These are phyloP conservation scores for Vicia villosa DNA, from an alignment of 306 rosid genomes.

Conservation along the genomic window DNA sequence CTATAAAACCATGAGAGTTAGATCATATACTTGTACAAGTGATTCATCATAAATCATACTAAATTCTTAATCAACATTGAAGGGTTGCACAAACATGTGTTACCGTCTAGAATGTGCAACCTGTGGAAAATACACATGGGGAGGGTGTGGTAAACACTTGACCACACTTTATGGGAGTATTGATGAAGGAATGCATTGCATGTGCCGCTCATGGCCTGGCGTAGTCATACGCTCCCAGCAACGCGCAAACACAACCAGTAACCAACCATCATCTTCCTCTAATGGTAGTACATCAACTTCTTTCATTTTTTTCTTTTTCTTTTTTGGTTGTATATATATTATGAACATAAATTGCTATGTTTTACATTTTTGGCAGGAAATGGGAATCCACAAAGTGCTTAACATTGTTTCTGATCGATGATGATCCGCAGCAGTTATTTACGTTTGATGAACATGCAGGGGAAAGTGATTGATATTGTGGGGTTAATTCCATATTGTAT, in stretches of 20 bases:
- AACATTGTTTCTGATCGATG: slow-evolving; percentile 36
- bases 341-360: not conserved
- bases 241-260: not conserved
- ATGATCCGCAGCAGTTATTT: slow-evolving; percentile 31
- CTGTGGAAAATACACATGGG: slow-evolving; percentile 56
- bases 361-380: slow-evolving; percentile 44
- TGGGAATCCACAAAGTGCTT: slow-evolving; percentile 33
- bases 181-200: slow-evolving; percentile 65
- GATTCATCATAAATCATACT: not conserved
- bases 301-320: slow-evolving; percentile 14
- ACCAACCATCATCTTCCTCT: slow-evolving; percentile 28
- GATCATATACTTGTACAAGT: not conserved
- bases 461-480: slow-evolving; percentile 3
- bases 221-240: slow-evolving; percentile 33
- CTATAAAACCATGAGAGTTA: not conserved
- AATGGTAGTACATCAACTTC: slow-evolving; percentile 24
- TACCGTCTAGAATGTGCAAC: slow-evolving; percentile 48
- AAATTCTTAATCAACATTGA: not conserved
- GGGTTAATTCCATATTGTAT: slow-evolving; percentile 13
- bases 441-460: slow-evolving; percentile 29
- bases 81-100: slow-evolving; percentile 49
- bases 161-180: slow-evolving; percentile 48
- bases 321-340: slow-evolving; percentile 1
- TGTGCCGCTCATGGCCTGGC: slow-evolving; percentile 81
- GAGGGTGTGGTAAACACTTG: slow-evolving; percentile 64